Evolutionary conservation across 148 eudicot genomes (phyloP), one percentile per base, ranked within the genome.

Genomic region (Camellia lanceoleosa): DNA sequence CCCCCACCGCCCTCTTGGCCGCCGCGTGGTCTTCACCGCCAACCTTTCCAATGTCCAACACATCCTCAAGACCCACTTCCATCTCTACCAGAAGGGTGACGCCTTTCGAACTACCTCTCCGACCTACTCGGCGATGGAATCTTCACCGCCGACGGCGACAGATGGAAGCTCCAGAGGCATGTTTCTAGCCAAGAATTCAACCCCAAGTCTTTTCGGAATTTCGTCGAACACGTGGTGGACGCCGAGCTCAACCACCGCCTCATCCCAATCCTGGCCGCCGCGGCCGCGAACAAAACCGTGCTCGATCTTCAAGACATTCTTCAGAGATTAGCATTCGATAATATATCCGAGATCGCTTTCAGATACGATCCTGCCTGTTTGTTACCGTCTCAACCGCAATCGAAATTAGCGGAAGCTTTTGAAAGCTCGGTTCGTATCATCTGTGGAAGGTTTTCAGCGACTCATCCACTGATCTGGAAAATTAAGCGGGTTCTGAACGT

Each of bases 101-200:
- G 20, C 7, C 1, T 43, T 49, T 11, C 52, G 63, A n/a, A 49
- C 49, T 3, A 54, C 64, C 20, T 87, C 4, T 19, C 19, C 5
- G 89, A 87, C 63, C 80, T 87, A 12, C 65, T 89, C 10, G 88
- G 89, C 7, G 80, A 85, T 49, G 91, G 88, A 51, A 89, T 89
- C 38, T 83, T 89, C 81, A 87, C 83, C 54, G 85, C 68, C 18
- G 88, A 89, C 54, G 83, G 85, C 49, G 73, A 79, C 3, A 83
- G 58, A 5, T 89, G 91, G 91, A 87, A 87, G 84, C 81, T 83
- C 77, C 88, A 89, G 46, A 69, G 91, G 38, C 86, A 85, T 12
- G 61, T 89, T 16, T 83, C 91, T 1, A 84, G 86, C 73, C 83
- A 86, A 47, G 91, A 85, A 68, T 89, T 89, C 55, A 89, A 82